These are phyloP conservation scores for Dunaliella salina DNA, from an alignment of 163 green algal genomes.

Conservation along the genomic window DNA sequence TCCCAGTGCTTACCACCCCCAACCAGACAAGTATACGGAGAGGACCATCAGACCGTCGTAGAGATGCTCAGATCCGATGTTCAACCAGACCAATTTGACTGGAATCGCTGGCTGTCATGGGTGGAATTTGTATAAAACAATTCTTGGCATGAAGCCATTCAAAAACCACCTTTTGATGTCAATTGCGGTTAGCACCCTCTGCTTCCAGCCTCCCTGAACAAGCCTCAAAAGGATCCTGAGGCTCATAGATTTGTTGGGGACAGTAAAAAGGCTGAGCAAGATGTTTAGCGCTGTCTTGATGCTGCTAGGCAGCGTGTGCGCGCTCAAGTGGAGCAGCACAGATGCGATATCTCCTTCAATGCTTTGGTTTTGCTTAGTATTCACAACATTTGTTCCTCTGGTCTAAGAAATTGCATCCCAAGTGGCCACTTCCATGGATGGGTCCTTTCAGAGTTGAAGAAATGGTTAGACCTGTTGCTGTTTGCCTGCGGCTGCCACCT, in stretches of 20 bases:
- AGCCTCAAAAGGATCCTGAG: neutral
- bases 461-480: too few species aligned
- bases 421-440: too few species aligned
- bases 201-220: too few species aligned
- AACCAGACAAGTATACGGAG: conserved; percentile 48
- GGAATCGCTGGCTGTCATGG: neutral
- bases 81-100: neutral
- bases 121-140: too few species aligned
- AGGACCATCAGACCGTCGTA: conserved; percentile 32
- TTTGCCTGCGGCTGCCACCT: too few species aligned
- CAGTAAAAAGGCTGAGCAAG: neutral
- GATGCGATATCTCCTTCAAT: neutral
- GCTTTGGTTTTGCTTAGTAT: neutral
- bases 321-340: neutral
- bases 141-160: neutral
- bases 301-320: too few species aligned
- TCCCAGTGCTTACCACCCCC: conserved; percentile 34
- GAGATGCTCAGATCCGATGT: conserved; percentile 7
- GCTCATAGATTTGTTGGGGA: neutral
- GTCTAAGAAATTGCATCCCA: neutral
- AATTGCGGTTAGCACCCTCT: neutral
- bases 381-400: neutral
- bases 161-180: neutral
- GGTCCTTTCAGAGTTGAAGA: too few species aligned
- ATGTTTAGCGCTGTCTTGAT: neutral